phyloP scores from a whole-genome alignment of 2,329 filamentous ascomycete species.

The Aureobasidium uvarum region DNA sequence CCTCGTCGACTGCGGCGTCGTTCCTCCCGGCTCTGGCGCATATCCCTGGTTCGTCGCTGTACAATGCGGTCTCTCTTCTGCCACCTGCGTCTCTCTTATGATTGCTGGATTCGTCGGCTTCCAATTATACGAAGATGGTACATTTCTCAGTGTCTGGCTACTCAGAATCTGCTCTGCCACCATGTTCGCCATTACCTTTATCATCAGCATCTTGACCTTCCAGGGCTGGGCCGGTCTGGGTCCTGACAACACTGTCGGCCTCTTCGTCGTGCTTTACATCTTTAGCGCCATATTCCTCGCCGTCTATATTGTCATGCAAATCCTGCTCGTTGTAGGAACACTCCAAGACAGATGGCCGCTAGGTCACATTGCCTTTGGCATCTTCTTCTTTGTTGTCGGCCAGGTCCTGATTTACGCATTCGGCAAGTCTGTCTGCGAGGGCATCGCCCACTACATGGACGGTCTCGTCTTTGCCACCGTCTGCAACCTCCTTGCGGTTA shows the following conservation, averaged over 20 bases:
- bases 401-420: constrained; percentile 93
- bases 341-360: constrained; percentile 94
- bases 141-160: constrained; percentile 89
- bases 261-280: constrained; percentile 91
- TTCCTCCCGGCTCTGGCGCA: constrained; percentile 73
- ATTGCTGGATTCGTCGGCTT: constrained; percentile 99
- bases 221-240: constrained; percentile 83
- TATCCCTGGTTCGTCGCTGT: constrained; percentile 91
- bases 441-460: constrained; percentile 87
- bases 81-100: constrained; percentile 81
- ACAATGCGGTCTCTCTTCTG: constrained; percentile 80
- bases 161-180: constrained; percentile 72
- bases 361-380: constrained; percentile 84
- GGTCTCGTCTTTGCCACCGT: constrained; percentile 92
- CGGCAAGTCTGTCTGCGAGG: constrained; percentile 77
- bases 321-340: constrained; percentile 83
- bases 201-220: constrained; percentile 88
- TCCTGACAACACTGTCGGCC: constrained; percentile 79
- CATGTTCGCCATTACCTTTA: constrained; percentile 83
- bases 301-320: constrained; percentile 82
- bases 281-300: constrained; percentile 84
- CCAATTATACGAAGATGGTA: constrained; percentile 97
- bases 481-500: constrained; percentile 89
- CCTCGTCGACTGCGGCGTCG: constrained; percentile 86
- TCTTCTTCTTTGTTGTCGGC: constrained; percentile 87